These are phyloP conservation scores for Skeletonema menzelii DNA, from an alignment of 108 stramenopile genomes.

Conservation along the genomic window DNA sequence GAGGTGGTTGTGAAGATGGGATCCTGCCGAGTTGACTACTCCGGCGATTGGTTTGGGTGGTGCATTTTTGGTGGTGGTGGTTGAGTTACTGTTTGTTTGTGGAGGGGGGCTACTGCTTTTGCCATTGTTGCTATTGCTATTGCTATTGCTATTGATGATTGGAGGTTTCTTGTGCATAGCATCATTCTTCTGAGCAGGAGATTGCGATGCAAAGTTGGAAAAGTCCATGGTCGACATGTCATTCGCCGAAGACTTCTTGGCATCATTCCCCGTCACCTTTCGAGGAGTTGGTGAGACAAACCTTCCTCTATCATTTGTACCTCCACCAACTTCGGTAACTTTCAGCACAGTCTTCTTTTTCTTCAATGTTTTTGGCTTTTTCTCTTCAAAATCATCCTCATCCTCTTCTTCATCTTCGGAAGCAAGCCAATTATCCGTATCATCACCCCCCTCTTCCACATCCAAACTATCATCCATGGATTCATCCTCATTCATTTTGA, in stretches of 20 bases:
- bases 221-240: constrained; percentile 14
- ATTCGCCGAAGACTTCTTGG: constrained; percentile 7
- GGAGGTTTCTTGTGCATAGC: not conserved
- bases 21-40: constrained; percentile 70
- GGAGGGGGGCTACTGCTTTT: not conserved
- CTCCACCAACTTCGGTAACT: not conserved
- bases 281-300: constrained; percentile 33
- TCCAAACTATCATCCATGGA: constrained; percentile 24
- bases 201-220: constrained; percentile 26
- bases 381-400: constrained; percentile 10
- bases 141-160: not conserved
- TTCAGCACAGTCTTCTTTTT: constrained; percentile 8
- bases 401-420: constrained; percentile 60
- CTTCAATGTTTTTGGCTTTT: constrained; percentile 9
- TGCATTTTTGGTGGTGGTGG: not conserved
- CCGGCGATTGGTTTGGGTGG: constrained; percentile 25
- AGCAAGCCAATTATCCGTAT: constrained; percentile 60
- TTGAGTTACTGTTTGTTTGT: constrained; percentile 6
- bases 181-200: not conserved
- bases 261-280: constrained; percentile 9
- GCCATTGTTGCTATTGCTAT: not conserved
- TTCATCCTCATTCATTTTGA: constrained; percentile 27
- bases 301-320: not conserved
- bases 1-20: constrained; percentile 91
- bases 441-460: constrained; percentile 25